A percentile compares a stretch with the other conserved stretches of the same genome.
These are phyloP conservation scores for Aspergillus tubingensis DNA, from an alignment of 2,329 filamentous ascomycete genomes.

Conservation along the genomic window DNA sequence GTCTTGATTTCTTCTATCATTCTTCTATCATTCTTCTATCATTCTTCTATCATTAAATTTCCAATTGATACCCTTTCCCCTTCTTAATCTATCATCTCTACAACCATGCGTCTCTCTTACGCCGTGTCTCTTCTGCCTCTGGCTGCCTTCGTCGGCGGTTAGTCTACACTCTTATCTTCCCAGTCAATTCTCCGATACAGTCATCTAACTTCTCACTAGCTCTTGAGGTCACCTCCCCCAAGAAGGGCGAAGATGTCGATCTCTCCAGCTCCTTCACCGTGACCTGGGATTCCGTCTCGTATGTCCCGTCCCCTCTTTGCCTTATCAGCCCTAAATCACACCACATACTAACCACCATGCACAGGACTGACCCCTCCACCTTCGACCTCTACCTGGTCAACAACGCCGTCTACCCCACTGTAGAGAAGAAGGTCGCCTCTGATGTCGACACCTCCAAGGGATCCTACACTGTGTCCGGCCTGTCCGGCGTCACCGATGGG, in stretches of 20 bases:
- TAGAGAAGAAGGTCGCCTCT: slow-evolving; percentile 36
- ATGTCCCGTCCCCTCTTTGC: slow-evolving; percentile 10
- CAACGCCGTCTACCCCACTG: slow-evolving; percentile 36
- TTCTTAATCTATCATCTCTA: not conserved
- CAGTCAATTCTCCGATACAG: not conserved
- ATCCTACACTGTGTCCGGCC: slow-evolving; percentile 37
- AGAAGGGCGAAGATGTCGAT: slow-evolving; percentile 33
- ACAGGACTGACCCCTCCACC: slow-evolving; percentile 40
- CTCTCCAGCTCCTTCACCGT: slow-evolving; percentile 38
- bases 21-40: too few relatives aligned
- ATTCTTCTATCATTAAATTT: not conserved
- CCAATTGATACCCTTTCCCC: not conserved
- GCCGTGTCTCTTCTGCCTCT: slow-evolving; percentile 28
- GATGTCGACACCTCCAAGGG: slow-evolving; percentile 40
- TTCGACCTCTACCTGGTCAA: slow-evolving; percentile 48
- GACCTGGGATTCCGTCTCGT: slow-evolving; percentile 42
- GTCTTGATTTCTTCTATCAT: not conserved
- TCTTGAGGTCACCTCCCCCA: slow-evolving; percentile 38
- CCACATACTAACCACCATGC: slow-evolving; percentile 1
- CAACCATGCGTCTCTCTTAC: slow-evolving; percentile 33
- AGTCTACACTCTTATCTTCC: slow-evolving; percentile 3
- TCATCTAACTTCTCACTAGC: slow-evolving; percentile 24
- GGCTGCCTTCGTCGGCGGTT: slow-evolving; percentile 33
- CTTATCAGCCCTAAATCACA: not conserved
- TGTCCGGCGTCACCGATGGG: slow-evolving; percentile 28